A percentile compares a stretch with the other conserved stretches of the same genome.
Evolutionary conservation across 208 protist species (phyloP).

Genomic region (Acanthamoeba sp.): DNA sequence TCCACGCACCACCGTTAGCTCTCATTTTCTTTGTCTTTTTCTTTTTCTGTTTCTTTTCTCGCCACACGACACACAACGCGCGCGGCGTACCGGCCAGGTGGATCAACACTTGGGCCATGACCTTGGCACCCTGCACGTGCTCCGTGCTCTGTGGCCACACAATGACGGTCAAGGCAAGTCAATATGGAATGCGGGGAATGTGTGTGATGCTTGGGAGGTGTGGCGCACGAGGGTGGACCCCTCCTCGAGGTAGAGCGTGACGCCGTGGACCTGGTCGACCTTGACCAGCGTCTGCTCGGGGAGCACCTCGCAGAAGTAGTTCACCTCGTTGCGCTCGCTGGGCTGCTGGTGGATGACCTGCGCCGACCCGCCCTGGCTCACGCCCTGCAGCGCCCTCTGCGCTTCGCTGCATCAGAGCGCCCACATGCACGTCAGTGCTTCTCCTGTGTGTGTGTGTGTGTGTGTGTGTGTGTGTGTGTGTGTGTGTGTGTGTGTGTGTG

Average conservation of each 20-base stretch:
- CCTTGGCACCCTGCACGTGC: slow-evolving; percentile 19
- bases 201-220: background rate
- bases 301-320: slow-evolving; percentile 52
- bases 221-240: background rate
- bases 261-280: background rate
- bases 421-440: background rate
- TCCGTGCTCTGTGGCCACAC: background rate
- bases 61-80: background rate
- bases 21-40: background rate
- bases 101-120: slow-evolving; percentile 32
- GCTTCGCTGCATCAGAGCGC: slow-evolving; percentile 15
- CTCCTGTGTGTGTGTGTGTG: background rate
- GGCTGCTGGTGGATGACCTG: slow-evolving; percentile 54
- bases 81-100: background rate
- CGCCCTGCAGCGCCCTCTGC: background rate
- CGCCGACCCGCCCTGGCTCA: background rate
- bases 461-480: slow-evolving; percentile 35
- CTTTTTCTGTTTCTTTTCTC: no score
- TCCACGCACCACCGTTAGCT: background rate
- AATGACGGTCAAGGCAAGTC: no score
- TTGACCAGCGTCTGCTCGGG: slow-evolving; percentile 60
- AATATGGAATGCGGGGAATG: background rate
- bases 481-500: background rate
- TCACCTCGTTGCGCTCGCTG: background rate
- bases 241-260: slow-evolving; percentile 65